A percentile compares a stretch with the other conserved stretches of the same genome.
These are phyloP conservation scores for Ceratocystis lukuohia DNA, from an alignment of 2,329 filamentous ascomycete genomes.

Conservation along the genomic window DNA sequence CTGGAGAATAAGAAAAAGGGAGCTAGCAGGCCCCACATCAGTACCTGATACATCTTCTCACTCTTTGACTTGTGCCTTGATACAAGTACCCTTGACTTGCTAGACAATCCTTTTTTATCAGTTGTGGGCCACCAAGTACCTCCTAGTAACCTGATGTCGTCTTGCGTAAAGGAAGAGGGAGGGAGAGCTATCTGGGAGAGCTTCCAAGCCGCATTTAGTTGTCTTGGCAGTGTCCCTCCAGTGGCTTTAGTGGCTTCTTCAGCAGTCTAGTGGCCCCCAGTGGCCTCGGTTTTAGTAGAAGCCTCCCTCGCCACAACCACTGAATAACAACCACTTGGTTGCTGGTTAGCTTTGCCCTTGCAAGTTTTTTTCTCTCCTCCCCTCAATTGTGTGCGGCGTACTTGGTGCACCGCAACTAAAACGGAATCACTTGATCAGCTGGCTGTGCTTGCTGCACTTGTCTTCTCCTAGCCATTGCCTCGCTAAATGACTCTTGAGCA, in stretches of 20 bases:
- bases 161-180: not conserved
- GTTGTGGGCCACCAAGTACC: constrained; percentile 3
- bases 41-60: not conserved
- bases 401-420: too few species aligned
- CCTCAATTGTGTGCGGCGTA: too few species aligned
- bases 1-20: too few species aligned
- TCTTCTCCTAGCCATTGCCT: too few species aligned
- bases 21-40: too few species aligned
- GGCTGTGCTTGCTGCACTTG: too few species aligned
- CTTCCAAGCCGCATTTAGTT: not conserved
- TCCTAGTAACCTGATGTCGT: not conserved
- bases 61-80: not conserved
- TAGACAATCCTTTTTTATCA: not conserved
- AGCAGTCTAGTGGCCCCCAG: not conserved
- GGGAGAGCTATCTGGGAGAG: not conserved
- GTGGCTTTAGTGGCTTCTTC: not conserved
- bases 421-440: too few species aligned
- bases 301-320: not conserved
- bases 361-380: too few species aligned
- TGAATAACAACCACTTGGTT: not conserved
- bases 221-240: not conserved
- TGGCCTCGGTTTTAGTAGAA: not conserved
- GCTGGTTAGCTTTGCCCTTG: not conserved
- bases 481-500: too few species aligned
- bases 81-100: not conserved